phyloP scores from a whole-genome alignment of 2,329 filamentous ascomycete species.

The Paracoccidioides lutzii region DNA sequence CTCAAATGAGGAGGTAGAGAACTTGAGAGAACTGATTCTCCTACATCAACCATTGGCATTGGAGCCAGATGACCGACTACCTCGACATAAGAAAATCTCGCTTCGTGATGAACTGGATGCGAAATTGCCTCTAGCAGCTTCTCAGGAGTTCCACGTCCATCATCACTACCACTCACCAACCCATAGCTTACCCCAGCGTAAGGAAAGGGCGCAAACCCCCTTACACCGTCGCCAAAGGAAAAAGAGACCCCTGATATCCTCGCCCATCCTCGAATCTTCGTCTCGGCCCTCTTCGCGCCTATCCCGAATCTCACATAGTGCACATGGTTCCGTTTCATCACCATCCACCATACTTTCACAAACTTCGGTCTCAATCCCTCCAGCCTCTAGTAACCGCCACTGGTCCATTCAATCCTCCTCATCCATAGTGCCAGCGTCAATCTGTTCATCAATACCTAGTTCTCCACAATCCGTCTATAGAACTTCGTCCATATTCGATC shows the following conservation, averaged over 20 bases:
- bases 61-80: slow-evolving; percentile 7
- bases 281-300: slow-evolving; percentile 13
- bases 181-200: slow-evolving; percentile 34
- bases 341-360: slow-evolving; percentile 51
- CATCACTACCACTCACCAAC: slow-evolving; percentile 76
- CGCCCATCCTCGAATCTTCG: slow-evolving; percentile 33
- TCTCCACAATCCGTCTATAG: slow-evolving; percentile 67
- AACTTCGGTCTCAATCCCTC: slow-evolving; percentile 46
- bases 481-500: slow-evolving; percentile 66
- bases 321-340: slow-evolving; percentile 31
- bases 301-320: slow-evolving; percentile 21
- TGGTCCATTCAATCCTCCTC: slow-evolving; percentile 53
- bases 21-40: slow-evolving; percentile 65
- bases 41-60: slow-evolving; percentile 57
- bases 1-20: slow-evolving; percentile 89
- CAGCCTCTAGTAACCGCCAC: slow-evolving; percentile 36
- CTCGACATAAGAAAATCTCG: slow-evolving; percentile 32
- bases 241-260: slow-evolving; percentile 48
- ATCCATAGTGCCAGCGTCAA: slow-evolving; percentile 47
- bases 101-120: slow-evolving; percentile 60
- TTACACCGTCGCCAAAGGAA: slow-evolving; percentile 52
- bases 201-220: slow-evolving; percentile 38
- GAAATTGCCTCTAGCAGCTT: slow-evolving; percentile 36
- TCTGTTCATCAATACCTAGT: slow-evolving; percentile 60
- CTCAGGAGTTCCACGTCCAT: slow-evolving; percentile 78